A percentile compares a stretch with the other conserved stretches of the same genome.
Conservation (phyloP, 2,329 filamentous ascomycete species). For the Cytospora leucostoma region DNA sequence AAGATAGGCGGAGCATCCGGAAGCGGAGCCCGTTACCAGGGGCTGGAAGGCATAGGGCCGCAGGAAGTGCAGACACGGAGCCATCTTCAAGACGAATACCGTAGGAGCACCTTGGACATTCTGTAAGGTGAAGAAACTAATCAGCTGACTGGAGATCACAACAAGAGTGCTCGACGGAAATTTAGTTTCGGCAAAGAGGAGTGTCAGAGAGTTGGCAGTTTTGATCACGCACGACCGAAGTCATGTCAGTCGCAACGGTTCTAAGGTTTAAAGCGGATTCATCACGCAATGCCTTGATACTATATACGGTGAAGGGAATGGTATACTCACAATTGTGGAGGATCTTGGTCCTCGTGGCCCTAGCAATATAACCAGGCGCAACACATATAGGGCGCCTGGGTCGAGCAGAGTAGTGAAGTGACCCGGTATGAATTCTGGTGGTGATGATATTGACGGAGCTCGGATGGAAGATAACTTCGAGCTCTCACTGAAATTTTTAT, state of each 20-base stretch:
- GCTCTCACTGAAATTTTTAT: background rate
- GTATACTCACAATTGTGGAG: slow-evolving; percentile 10
- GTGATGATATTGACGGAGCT: background rate
- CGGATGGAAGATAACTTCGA: background rate
- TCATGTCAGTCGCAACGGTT: slow-evolving; percentile 62
- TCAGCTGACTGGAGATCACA: background rate
- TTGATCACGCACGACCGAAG: slow-evolving; percentile 52
- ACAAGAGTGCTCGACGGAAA: background rate
- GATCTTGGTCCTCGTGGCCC: background rate
- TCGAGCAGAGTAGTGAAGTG: background rate
- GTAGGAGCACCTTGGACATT: slow-evolving; percentile 26
- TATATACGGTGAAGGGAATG: slow-evolving; percentile 22
- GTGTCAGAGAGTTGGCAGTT: slow-evolving; percentile 52
- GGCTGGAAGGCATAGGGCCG: slow-evolving; percentile 55
- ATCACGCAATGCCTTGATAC: slow-evolving; percentile 40
- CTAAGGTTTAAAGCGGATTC: slow-evolving; percentile 52
- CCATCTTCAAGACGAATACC: slow-evolving; percentile 45
- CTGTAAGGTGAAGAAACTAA: background rate
- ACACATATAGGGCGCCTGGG: background rate
- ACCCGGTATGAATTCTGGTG: background rate
- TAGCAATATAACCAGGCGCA: background rate
- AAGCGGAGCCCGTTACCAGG: slow-evolving; percentile 38
- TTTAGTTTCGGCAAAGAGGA: slow-evolving; percentile 3
- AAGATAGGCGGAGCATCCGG: slow-evolving; percentile 41
- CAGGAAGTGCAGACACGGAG: slow-evolving; percentile 51